Evolutionary conservation across 2,329 filamentous ascomycete genomes (phyloP).

Genomic region (Leptographium lundbergii): DNA sequence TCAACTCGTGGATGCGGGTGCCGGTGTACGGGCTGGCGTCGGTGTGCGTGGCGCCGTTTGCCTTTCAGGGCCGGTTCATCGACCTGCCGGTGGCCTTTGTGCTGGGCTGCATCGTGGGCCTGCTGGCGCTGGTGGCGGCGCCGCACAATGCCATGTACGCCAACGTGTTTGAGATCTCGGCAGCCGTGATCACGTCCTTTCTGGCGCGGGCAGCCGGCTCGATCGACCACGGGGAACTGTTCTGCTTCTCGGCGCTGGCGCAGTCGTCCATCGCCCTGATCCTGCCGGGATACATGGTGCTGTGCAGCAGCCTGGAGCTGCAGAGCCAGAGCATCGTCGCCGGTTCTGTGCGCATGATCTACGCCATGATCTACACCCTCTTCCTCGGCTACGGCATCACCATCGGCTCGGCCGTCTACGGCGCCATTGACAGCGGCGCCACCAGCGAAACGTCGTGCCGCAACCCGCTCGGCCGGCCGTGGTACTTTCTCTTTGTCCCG

Average conservation of each 20-base stretch:
- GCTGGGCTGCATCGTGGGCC: conserved; percentile 60
- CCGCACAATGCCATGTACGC: conserved; percentile 54
- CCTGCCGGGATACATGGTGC: conserved; percentile 58
- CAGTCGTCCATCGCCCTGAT: conserved; percentile 68
- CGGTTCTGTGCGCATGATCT: conserved; percentile 61
- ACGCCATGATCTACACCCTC: conserved; percentile 61
- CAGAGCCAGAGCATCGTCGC: conserved; percentile 58
- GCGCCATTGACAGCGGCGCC: conserved; percentile 43
- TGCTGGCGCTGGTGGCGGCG: conserved; percentile 61
- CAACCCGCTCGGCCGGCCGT: conserved; percentile 33
- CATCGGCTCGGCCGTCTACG: conserved; percentile 51
- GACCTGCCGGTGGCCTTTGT: conserved; percentile 69
- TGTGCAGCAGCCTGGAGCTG: conserved; percentile 45
- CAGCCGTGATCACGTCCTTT: conserved; percentile 52
- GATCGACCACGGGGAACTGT: conserved; percentile 41
- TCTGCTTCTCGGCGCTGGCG: conserved; percentile 60
- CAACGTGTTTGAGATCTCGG: conserved; percentile 33
- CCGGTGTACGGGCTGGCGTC: conserved; percentile 65
- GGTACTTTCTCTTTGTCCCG: conserved; percentile 46
- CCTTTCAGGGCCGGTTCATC: conserved; percentile 63
- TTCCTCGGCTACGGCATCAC: conserved; percentile 64
- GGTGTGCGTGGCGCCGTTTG: conserved; percentile 65
- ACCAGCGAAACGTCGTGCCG: conserved; percentile 25
- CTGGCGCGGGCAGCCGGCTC: conserved; percentile 57
- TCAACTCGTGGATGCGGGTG: conserved; percentile 41